Conservation (phyloP, 176 grass and related monocot species). For the Rhynchospora breviuscula region DNA sequence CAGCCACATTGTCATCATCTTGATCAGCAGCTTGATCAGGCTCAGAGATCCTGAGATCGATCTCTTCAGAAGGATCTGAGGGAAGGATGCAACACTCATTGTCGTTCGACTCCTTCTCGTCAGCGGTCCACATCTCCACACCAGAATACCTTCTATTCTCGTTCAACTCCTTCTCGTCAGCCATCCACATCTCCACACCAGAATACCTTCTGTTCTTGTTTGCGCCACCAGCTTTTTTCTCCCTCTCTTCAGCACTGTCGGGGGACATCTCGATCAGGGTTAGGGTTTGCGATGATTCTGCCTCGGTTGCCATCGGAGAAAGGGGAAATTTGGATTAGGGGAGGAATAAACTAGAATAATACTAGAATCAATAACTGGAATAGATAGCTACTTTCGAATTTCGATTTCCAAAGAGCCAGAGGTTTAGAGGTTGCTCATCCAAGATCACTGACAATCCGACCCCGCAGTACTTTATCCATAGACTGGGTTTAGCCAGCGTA, state of each 20-base stretch:
- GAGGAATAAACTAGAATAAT: background rate
- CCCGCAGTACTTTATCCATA: no score
- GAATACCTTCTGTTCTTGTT: no score
- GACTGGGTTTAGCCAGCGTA: no score
- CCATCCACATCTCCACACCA: no score
- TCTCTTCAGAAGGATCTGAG: conserved; percentile 26
- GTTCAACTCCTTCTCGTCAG: no score
- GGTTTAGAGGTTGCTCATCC: no score
- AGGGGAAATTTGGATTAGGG: background rate
- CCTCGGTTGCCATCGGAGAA: background rate
- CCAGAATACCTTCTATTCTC: conserved; percentile 34
- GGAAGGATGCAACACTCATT: conserved; percentile 68
- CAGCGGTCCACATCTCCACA: conserved; percentile 48
- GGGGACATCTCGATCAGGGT: conserved; percentile 35
- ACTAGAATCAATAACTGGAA: background rate
- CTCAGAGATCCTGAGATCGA: background rate
- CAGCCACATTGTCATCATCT: no score
- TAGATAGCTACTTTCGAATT: no score
- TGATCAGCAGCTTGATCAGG: background rate
- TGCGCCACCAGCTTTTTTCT: no score
- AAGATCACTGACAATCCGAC: no score
- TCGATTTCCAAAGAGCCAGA: background rate
- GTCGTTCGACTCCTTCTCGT: conserved; percentile 40
- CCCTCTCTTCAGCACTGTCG: background rate
- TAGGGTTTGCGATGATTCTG: background rate